Conservation (phyloP, 139 green algal genomes). For the Haematococcus sp. region DNA sequence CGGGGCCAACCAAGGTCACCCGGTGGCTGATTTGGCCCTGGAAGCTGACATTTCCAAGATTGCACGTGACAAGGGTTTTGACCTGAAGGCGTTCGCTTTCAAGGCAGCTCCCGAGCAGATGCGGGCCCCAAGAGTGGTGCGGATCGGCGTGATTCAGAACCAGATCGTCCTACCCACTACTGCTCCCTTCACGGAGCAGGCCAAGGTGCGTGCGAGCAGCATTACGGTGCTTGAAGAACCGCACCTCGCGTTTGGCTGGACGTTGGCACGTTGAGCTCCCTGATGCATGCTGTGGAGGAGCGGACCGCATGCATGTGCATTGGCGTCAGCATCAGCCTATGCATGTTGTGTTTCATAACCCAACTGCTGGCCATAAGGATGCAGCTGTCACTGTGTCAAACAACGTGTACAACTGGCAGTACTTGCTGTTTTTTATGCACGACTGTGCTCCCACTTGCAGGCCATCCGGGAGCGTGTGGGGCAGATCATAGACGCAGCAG, state of each 20-base stretch:
- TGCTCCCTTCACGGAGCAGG: conserved; percentile 66
- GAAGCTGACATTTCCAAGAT: not conserved
- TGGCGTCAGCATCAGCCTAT: not conserved
- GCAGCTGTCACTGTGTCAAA: not conserved
- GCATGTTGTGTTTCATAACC: not conserved
- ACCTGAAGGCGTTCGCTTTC: conserved; percentile 78
- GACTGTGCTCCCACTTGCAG: conserved; percentile 17
- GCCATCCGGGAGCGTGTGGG: conserved; percentile 64
- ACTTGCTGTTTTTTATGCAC: not conserved
- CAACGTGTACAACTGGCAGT: not conserved
- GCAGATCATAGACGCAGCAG: conserved; percentile 74
- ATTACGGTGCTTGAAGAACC: too few species aligned
- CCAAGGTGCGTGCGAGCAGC: not conserved
- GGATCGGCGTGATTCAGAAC: conserved; percentile 90
- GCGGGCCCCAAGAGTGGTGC: conserved; percentile 65
- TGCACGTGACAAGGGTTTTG: conserved; percentile 39
- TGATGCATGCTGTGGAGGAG: not conserved
- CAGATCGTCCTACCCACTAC: conserved; percentile 72
- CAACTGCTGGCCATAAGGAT: not conserved
- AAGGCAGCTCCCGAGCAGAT: conserved; percentile 78
- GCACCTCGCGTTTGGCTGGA: too few species aligned
- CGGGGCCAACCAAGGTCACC: not conserved
- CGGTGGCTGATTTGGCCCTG: not conserved
- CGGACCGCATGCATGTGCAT: not conserved
- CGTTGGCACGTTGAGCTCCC: too few species aligned